Conservation (phyloP, 2,329 filamentous ascomycete genomes). For the Magnaporthiopsis rhizophila region DNA sequence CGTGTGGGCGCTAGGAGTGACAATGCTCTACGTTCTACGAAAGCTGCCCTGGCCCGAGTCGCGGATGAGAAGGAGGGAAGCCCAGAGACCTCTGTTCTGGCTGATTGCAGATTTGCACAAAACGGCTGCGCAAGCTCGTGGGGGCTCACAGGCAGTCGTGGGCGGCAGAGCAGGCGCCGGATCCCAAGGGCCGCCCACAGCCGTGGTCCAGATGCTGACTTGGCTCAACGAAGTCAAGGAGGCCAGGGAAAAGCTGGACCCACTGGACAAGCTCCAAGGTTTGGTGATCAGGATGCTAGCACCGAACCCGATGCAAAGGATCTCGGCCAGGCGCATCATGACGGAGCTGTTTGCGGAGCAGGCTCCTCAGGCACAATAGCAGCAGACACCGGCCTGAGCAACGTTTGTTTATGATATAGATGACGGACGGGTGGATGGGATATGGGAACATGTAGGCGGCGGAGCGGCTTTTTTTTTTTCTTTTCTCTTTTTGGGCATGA, state of each 20-base stretch:
- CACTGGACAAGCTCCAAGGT: constrained; percentile 40
- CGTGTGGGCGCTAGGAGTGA: constrained; percentile 52
- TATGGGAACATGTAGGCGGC: not conserved
- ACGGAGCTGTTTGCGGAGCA: constrained; percentile 31
- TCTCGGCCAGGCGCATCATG: constrained; percentile 45
- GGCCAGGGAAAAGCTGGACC: constrained; percentile 36
- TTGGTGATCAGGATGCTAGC: constrained; percentile 47
- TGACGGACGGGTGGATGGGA: not conserved
- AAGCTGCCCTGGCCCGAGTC: constrained; percentile 48
- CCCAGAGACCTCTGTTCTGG: constrained; percentile 48
- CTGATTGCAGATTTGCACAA: constrained; percentile 47
- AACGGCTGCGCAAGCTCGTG: constrained; percentile 18
- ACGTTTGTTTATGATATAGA: too few species aligned
- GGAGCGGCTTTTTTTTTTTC: too few species aligned
- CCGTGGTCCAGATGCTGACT: constrained; percentile 44
- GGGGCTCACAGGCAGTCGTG: constrained; percentile 12
- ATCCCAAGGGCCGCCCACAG: constrained; percentile 18
- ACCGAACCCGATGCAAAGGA: constrained; percentile 41
- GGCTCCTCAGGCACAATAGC: not conserved
- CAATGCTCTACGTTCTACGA: constrained; percentile 51
- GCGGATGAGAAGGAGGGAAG: constrained; percentile 34
- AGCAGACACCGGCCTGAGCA: not conserved
- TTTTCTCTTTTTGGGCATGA: too few species aligned
- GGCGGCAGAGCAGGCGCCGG: not conserved
- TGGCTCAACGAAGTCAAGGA: constrained; percentile 48